phyloP scores from a whole-genome alignment of 495 filamentous ascomycete genomes.

The Penicillium waksmanii region DNA sequence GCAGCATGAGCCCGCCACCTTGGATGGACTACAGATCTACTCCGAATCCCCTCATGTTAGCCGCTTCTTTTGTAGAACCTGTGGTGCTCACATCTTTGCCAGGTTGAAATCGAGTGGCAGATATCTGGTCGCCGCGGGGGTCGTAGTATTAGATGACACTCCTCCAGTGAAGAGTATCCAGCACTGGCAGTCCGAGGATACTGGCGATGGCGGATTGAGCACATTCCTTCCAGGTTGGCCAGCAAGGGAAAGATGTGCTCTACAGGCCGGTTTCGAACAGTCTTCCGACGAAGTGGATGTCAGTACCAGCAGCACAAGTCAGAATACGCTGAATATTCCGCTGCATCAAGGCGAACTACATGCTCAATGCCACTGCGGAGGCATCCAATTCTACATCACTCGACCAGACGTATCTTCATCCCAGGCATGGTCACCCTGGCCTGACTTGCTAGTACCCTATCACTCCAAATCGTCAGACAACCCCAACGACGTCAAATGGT shows the following conservation, averaged over 20 bases:
- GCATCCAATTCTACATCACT: conserved; percentile 49
- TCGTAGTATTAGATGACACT: conserved; percentile 36
- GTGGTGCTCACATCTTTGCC: conserved; percentile 66
- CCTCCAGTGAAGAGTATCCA: conserved; percentile 41
- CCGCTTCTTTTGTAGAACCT: conserved; percentile 71
- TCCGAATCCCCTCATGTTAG: conserved; percentile 37
- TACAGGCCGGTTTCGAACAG: background rate
- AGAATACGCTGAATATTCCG: conserved; percentile 1
- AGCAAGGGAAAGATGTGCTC: conserved; percentile 11
- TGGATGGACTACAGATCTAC: conserved; percentile 52
- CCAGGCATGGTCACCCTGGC: conserved; percentile 49
- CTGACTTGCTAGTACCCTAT: conserved; percentile 57
- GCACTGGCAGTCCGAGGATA: conserved; percentile 56
- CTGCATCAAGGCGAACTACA: conserved; percentile 24
- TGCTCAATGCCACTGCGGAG: conserved; percentile 47
- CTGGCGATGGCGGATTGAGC: conserved; percentile 61
- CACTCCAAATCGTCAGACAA: conserved; percentile 42
- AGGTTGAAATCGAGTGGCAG: conserved; percentile 32
- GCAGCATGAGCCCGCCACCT: conserved; percentile 32
- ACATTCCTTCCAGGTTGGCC: conserved; percentile 44
- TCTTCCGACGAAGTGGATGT: background rate
- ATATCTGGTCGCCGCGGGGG: conserved; percentile 48
- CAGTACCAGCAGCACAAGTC: background rate
- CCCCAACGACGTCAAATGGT: conserved; percentile 55
- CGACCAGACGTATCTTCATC: conserved; percentile 45